These are phyloP conservation scores for Amaranthus tricolor DNA, from an alignment of 179 eudicot species.

Conservation along the genomic window DNA sequence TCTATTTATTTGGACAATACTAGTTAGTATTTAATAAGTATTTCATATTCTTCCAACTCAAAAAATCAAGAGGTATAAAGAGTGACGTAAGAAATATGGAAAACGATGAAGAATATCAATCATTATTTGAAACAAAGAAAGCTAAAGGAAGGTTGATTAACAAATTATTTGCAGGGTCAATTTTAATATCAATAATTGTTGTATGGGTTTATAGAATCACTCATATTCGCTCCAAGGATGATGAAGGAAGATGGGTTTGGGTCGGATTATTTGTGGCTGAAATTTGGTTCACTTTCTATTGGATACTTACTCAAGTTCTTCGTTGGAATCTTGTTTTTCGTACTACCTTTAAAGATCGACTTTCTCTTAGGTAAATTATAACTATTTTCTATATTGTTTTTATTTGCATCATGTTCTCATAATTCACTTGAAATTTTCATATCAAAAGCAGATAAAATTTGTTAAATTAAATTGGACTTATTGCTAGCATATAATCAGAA, in stretches of 20 bases:
- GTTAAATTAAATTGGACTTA: no score
- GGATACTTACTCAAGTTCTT: constrained; percentile 48
- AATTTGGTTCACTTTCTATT: constrained; percentile 45
- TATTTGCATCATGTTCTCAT: no score
- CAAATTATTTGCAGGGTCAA: constrained; percentile 20
- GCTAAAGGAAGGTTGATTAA: constrained; percentile 22
- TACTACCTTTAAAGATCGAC: constrained; percentile 47
- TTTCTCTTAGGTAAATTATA: constrained; percentile 17
- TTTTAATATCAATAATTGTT: constrained; percentile 25
- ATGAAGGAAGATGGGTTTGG: constrained; percentile 24
- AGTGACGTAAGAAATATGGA: neutral
- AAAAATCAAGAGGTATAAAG: neutral
- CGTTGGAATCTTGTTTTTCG: constrained; percentile 42
- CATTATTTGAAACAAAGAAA: constrained; percentile 24
- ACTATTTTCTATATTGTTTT: no score
- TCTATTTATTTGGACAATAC: no score
- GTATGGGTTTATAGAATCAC: constrained; percentile 34
- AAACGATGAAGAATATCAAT: neutral
- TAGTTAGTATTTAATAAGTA: no score
- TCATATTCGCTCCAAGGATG: constrained; percentile 16
- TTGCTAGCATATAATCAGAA: no score
- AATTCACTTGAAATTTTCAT: no score
- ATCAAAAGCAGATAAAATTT: no score
- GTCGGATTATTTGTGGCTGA: constrained; percentile 37
- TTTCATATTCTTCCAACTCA: no score